A percentile compares a stretch with the other conserved stretches of the same genome.
Conservation (phyloP, 352 stramenopile species). For the Pythium myriotylum region DNA sequence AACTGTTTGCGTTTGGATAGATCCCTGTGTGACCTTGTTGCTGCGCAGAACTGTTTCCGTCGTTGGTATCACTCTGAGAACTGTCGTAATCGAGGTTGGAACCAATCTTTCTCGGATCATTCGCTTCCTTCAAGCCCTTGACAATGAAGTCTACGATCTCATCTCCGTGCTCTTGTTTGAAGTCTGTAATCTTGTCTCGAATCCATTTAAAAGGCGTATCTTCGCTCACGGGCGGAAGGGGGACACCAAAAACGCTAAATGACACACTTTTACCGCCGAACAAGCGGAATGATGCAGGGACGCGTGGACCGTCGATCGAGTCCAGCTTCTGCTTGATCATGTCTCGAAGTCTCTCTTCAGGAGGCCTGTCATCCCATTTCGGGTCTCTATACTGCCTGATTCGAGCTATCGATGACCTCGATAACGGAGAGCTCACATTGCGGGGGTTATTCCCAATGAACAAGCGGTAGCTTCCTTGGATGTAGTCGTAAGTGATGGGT, state of each 20-base stretch:
- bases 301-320: slow-evolving; percentile 50
- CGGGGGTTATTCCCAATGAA: slow-evolving; percentile 71
- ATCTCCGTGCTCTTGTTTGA: slow-evolving; percentile 55
- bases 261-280: slow-evolving; percentile 56
- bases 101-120: not conserved
- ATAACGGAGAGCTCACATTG: slow-evolving; percentile 37
- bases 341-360: slow-evolving; percentile 43
- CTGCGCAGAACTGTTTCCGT: not conserved
- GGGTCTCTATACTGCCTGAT: slow-evolving; percentile 27
- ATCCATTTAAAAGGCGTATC: slow-evolving; percentile 68
- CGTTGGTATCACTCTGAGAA: not conserved
- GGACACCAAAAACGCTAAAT: slow-evolving; percentile 52
- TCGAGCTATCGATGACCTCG: slow-evolving; percentile 5
- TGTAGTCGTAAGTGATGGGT: slow-evolving; percentile 37
- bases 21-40: not conserved
- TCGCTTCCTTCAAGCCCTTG: slow-evolving; percentile 21
- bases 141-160: slow-evolving; percentile 67
- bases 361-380: slow-evolving; percentile 10
- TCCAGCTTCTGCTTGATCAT: slow-evolving; percentile 61
- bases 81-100: not conserved
- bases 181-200: slow-evolving; percentile 49
- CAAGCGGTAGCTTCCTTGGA: slow-evolving; percentile 57
- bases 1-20: slow-evolving; percentile 49
- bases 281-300: slow-evolving; percentile 60
- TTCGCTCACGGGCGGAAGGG: slow-evolving; percentile 59